A percentile compares a stretch with the other conserved stretches of the same genome.
Evolutionary conservation across 2,329 filamentous ascomycete genomes (phyloP).

Genomic region (Juglanconis juglandina): DNA sequence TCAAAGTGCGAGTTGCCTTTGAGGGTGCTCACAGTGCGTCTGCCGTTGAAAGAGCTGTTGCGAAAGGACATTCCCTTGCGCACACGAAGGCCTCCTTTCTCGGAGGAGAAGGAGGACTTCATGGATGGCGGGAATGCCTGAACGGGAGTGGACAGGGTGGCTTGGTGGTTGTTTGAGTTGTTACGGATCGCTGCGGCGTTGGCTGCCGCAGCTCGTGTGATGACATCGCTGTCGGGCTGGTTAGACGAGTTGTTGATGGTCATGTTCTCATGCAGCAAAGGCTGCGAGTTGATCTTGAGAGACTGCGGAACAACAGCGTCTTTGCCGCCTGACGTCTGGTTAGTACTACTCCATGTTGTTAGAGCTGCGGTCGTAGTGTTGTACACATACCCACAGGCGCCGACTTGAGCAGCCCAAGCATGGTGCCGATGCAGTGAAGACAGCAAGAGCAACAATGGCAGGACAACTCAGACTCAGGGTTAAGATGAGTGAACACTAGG

Average conservation of each 20-base stretch:
- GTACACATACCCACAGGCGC: not conserved
- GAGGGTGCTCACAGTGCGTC: not conserved
- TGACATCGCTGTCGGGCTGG: not conserved
- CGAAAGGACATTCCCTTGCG: not conserved
- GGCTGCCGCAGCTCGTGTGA: not conserved
- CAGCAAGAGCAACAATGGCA: not conserved
- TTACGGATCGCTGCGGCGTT: not conserved
- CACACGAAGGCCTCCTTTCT: not conserved
- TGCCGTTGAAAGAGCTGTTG: not conserved
- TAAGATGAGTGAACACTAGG: not conserved
- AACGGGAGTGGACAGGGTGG: not conserved
- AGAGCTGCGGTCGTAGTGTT: not conserved
- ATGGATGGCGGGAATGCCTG: not conserved
- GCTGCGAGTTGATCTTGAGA: not conserved
- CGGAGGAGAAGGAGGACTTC: not conserved
- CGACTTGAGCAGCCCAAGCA: conserved; percentile 1
- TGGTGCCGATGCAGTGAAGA: not conserved
- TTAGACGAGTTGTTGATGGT: not conserved
- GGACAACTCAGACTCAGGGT: not conserved
- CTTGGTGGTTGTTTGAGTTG: not conserved
- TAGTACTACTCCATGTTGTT: not conserved
- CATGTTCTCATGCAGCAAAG: not conserved
- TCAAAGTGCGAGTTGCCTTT: not conserved
- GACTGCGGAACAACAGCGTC: not conserved
- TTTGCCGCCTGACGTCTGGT: not conserved